Base-by-base conservation (phyloP, 2,329 filamentous ascomycete species). In the Talaromyces pinophilus region DNA sequence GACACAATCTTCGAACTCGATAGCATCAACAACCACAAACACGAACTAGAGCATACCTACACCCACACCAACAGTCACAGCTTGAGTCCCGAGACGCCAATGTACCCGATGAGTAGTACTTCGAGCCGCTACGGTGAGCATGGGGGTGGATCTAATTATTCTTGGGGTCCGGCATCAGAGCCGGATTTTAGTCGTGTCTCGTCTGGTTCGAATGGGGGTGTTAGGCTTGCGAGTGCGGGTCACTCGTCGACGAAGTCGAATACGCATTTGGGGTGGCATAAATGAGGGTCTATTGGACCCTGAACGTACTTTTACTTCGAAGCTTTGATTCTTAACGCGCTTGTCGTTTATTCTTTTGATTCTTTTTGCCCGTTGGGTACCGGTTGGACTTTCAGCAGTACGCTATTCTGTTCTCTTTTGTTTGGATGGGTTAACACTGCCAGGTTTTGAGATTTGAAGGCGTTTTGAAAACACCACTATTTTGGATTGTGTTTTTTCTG, bases 281-380 rank as follows among this genome's bases (percentile, higher is more conserved):
- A 35, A 59, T 64, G 19, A 59, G 91, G 13, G 25, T 17, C 22
- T 11, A 2, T 40, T 1, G 5, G 11, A 7, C 15, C 2, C 5
- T 11, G 3, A 25, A 8, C 15, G n/a, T 28, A 10, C 30, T 22
- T 40, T 5, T n/a, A 15, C 30, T 19, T 33, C 28, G 17, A 30
- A 35, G 15, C 2, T 19, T 22, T 15, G n/a, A 22, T 8, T 38
- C 0, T 17, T 2, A 17, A n/a, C 11, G 33, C n/a, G 2, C 11
- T 25, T 40, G 10, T 15, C 11, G 6, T 15, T 17, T 25, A 7
- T 35, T 19, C 5, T 22, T 22, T 6, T 11, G 3, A 10, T 28
- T 5, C 2, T 0, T 38, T n/a, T 11, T 38, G 10, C 33, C 2
- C 1, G 30, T 33, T 33, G 30, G 30, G 2, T 28, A 5, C 15